Conservation (phyloP, 352 stramenopile species). For the Phytophthora multivora region DNA sequence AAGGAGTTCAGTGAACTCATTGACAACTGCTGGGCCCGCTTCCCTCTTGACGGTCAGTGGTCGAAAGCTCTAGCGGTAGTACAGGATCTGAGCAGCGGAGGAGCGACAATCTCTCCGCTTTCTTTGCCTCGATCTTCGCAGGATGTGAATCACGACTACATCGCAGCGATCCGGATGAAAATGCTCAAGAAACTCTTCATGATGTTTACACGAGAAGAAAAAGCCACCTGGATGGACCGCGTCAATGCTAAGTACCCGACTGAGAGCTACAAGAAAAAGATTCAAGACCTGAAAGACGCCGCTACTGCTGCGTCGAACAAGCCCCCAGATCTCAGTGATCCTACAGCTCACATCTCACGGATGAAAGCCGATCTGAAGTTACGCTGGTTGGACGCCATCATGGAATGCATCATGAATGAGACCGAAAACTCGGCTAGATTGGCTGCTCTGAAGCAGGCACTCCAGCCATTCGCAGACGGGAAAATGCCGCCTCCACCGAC, state of each 20-base stretch:
- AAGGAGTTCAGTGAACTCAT: conserved; percentile 45
- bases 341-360: conserved; percentile 24
- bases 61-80: conserved; percentile 49
- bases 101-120: background rate
- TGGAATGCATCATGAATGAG: conserved; percentile 46
- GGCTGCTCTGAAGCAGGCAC: conserved; percentile 49
- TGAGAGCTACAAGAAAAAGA: conserved; percentile 42
- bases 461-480: conserved; percentile 55
- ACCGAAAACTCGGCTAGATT: conserved; percentile 51
- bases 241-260: conserved; percentile 51
- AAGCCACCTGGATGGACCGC: conserved; percentile 54
- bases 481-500: conserved; percentile 19
- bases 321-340: conserved; percentile 35
- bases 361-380: conserved; percentile 71
- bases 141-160: conserved; percentile 26
- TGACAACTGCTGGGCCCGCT: conserved; percentile 43
- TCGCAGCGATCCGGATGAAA: conserved; percentile 42
- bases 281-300: conserved; percentile 26
- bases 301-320: conserved; percentile 12
- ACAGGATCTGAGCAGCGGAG: conserved; percentile 41
- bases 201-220: conserved; percentile 62
- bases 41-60: conserved; percentile 46
- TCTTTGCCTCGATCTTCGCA: conserved; percentile 1
- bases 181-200: conserved; percentile 61
- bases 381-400: conserved; percentile 58